A percentile compares a stretch with the other conserved stretches of the same genome.
These are phyloP conservation scores for Phytophthora multivora DNA, from an alignment of 352 stramenopile genomes.

Conservation along the genomic window DNA sequence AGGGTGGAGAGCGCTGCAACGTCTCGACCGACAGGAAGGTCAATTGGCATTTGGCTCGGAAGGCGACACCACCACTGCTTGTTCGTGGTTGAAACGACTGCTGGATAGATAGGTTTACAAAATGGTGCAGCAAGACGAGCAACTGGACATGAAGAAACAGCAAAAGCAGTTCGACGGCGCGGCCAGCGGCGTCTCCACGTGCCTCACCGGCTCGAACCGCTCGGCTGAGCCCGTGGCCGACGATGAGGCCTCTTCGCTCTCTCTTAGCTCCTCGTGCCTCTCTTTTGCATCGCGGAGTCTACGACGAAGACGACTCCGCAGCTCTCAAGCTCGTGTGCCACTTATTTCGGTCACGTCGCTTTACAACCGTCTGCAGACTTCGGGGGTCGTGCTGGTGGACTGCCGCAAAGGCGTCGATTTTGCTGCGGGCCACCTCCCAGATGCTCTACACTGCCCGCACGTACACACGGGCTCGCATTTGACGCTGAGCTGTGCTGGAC, in stretches of 20 bases:
- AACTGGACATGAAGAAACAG: slow-evolving; percentile 18
- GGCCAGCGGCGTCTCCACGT: slow-evolving; percentile 32
- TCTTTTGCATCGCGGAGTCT: slow-evolving; percentile 35
- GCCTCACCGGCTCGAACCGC: slow-evolving; percentile 28
- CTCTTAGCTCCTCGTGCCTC: slow-evolving; percentile 24
- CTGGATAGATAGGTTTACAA: neutral
- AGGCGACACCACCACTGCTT: neutral
- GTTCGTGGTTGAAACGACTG: slow-evolving; percentile 1
- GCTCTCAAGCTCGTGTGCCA: slow-evolving; percentile 45
- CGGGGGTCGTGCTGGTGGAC: slow-evolving; percentile 68
- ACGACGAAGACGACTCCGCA: slow-evolving; percentile 29
- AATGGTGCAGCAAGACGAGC: slow-evolving; percentile 23
- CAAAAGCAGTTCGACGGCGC: slow-evolving; percentile 34
- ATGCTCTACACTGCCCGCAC: slow-evolving; percentile 60
- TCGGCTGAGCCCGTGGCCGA: slow-evolving; percentile 23
- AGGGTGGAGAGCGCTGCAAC: slow-evolving; percentile 16
- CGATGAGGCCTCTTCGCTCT: slow-evolving; percentile 11
- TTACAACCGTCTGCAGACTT: slow-evolving; percentile 78
- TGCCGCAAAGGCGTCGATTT: slow-evolving; percentile 64
- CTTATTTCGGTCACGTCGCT: slow-evolving; percentile 67
- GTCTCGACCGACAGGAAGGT: slow-evolving; percentile 8
- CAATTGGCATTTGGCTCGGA: slow-evolving; percentile 39
- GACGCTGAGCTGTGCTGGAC: slow-evolving; percentile 27
- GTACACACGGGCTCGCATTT: slow-evolving; percentile 24
- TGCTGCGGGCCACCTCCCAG: slow-evolving; percentile 41